phyloP scores from a whole-genome alignment of 2,329 filamentous ascomycete genomes.

The Sarocladium brachiariae region DNA sequence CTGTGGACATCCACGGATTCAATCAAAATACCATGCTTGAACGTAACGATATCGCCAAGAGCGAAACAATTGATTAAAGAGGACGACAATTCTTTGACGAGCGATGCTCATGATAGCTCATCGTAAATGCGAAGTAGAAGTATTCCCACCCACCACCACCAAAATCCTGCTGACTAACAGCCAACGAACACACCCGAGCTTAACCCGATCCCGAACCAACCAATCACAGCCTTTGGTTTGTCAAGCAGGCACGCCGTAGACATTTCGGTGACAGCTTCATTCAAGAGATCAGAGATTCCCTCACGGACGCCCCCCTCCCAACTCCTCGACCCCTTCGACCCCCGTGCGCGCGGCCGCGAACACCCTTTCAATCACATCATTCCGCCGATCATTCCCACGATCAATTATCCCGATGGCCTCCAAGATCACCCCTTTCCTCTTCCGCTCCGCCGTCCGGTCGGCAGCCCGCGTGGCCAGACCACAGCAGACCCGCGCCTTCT shows the following conservation, averaged over 20 bases:
- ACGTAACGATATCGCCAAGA: no score
- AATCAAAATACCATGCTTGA: no score
- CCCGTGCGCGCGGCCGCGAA: neutral
- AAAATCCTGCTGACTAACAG: neutral
- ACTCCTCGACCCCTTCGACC: conserved; percentile 7
- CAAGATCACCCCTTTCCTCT: conserved; percentile 67
- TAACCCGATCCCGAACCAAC: conserved; percentile 18
- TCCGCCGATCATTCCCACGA: conserved; percentile 15
- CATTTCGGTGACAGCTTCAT: conserved; percentile 27
- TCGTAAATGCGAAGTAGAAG: no score
- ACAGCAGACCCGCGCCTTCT: conserved; percentile 63
- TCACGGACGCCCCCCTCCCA: conserved; percentile 13
- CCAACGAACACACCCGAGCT: conserved; percentile 16
- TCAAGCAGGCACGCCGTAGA: conserved; percentile 28
- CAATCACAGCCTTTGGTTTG: conserved; percentile 28
- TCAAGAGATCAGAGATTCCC: conserved; percentile 11
- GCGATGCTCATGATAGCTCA: no score
- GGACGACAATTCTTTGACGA: no score
- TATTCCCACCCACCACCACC: no score
- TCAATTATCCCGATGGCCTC: conserved; percentile 69
- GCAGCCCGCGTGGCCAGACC: conserved; percentile 55
- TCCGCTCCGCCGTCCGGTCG: conserved; percentile 62
- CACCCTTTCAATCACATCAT: conserved; percentile 15
- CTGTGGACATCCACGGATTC: no score
- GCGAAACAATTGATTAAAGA: no score